Evolutionary conservation across 495 filamentous ascomycete genomes (phyloP).

Genomic region (Aspergillus mulundensis): DNA sequence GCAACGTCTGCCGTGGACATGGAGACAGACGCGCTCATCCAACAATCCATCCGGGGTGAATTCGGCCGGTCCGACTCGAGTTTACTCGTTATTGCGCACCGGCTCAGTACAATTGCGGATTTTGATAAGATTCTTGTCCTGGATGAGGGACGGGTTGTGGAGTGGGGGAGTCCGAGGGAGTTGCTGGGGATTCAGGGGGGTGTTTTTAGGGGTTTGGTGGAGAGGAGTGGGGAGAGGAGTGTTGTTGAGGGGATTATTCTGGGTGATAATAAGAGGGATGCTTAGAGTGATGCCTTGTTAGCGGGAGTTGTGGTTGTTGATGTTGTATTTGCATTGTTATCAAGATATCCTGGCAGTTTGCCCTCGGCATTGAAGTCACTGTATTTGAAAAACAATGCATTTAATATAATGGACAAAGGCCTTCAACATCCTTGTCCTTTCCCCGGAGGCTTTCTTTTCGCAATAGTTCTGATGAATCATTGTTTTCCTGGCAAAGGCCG

Average conservation of each 20-base stretch:
- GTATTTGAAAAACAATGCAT: background rate
- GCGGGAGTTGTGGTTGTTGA: background rate
- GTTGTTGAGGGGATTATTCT: conserved; percentile 53
- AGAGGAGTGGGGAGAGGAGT: conserved; percentile 68
- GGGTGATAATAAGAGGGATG: background rate
- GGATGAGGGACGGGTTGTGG: conserved; percentile 67
- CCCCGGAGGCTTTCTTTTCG: no score
- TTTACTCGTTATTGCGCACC: conserved; percentile 82
- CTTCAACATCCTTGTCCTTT: no score
- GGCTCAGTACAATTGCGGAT: conserved; percentile 79
- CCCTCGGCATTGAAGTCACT: no score
- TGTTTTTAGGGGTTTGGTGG: conserved; percentile 68
- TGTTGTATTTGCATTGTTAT: no score
- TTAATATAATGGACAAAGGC: no score
- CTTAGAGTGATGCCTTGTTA: background rate
- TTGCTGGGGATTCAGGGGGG: conserved; percentile 55
- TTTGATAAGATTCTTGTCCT: conserved; percentile 83
- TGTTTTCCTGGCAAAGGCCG: no score
- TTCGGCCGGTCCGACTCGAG: conserved; percentile 67
- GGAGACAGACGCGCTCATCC: conserved; percentile 78
- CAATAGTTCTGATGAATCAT: no score
- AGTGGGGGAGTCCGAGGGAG: conserved; percentile 67
- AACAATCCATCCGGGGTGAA: conserved; percentile 75
- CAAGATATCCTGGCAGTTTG: no score
- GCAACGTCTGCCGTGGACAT: conserved; percentile 87